Evolutionary conservation across 257 asterid species (phyloP).

Genomic region (Asclepias syriaca): DNA sequence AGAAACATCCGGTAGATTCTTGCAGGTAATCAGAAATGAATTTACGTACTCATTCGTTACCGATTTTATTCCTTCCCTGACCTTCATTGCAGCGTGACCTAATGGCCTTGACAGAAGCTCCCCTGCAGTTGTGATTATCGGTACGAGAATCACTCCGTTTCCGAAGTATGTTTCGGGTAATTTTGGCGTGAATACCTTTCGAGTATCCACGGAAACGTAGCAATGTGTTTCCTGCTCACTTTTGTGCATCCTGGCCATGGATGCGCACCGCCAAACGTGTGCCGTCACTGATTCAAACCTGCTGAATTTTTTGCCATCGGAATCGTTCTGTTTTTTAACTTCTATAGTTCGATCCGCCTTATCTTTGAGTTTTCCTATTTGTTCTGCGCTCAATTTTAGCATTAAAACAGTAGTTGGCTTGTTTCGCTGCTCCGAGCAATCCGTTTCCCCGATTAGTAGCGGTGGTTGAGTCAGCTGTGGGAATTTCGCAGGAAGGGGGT

Average conservation of each 20-base stretch:
- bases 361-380: slow-evolving; percentile 11
- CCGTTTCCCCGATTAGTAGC: slow-evolving; percentile 9
- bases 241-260: slow-evolving; percentile 16
- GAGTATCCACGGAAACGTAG: slow-evolving; percentile 4
- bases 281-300: slow-evolving; percentile 24
- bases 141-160: slow-evolving; percentile 5
- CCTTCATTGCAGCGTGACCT: slow-evolving; percentile 15
- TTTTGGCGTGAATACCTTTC: slow-evolving; percentile 17
- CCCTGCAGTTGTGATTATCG: slow-evolving; percentile 1
- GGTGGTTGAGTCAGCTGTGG: slow-evolving; percentile 14
- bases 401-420: slow-evolving; percentile 12
- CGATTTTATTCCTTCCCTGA: slow-evolving; percentile 10
- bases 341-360: slow-evolving; percentile 15
- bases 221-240: slow-evolving; percentile 20
- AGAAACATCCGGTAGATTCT: slow-evolving; percentile 11
- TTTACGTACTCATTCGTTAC: slow-evolving; percentile 20
- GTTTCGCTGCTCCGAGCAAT: slow-evolving; percentile 16
- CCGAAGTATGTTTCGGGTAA: slow-evolving; percentile 30
- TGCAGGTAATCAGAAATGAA: slow-evolving; percentile 7
- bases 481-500: background rate
- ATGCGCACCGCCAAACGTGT: slow-evolving; percentile 27
- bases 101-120: slow-evolving; percentile 15
- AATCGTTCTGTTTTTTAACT: background rate
- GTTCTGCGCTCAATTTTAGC: slow-evolving; percentile 18
- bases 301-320: background rate